A percentile compares a stretch with the other conserved stretches of the same genome.
These are phyloP conservation scores for Mortierella sp. DNA, from an alignment of 371 early-diverging fungal species.

Conservation along the genomic window DNA sequence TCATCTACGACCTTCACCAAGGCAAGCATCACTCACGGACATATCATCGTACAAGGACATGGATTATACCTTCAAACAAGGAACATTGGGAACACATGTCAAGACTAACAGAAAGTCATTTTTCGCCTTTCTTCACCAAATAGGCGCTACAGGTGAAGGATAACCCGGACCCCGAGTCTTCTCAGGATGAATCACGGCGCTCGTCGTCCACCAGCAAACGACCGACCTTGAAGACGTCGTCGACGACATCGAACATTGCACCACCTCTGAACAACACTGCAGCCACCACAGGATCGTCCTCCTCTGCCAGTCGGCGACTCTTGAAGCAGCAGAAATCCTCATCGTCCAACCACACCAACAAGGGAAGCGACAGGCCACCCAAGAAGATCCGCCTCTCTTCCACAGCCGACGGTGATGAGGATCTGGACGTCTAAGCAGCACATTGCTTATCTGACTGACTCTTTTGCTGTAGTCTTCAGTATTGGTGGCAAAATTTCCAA, in stretches of 20 bases:
- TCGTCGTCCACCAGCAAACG: conserved; percentile 38
- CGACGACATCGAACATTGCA: conserved; percentile 16
- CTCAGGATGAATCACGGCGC: conserved; percentile 64
- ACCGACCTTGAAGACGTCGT: conserved; percentile 42
- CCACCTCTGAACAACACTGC: conserved; percentile 12
- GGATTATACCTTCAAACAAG: background rate
- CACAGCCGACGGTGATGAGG: conserved; percentile 50
- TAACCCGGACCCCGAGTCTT: conserved; percentile 68
- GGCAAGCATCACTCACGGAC: conserved; percentile 40
- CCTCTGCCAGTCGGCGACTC: conserved; percentile 39
- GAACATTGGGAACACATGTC: background rate
- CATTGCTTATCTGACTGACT: background rate
- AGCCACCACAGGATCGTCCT: conserved; percentile 26
- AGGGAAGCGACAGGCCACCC: conserved; percentile 36
- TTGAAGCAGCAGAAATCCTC: conserved; percentile 46
- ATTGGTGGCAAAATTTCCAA: background rate
- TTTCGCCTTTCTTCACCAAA: background rate
- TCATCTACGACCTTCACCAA: conserved; percentile 78
- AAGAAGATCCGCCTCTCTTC: conserved; percentile 53
- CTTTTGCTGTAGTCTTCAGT: background rate
- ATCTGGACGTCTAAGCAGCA: conserved; percentile 37
- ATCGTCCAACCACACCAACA: conserved; percentile 29
- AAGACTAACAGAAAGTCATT: background rate
- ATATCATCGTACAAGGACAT: too few relatives aligned
- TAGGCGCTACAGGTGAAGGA: conserved; percentile 72